Conservation (phyloP, 768 basidiomycete species). For the Russula vinacea region DNA sequence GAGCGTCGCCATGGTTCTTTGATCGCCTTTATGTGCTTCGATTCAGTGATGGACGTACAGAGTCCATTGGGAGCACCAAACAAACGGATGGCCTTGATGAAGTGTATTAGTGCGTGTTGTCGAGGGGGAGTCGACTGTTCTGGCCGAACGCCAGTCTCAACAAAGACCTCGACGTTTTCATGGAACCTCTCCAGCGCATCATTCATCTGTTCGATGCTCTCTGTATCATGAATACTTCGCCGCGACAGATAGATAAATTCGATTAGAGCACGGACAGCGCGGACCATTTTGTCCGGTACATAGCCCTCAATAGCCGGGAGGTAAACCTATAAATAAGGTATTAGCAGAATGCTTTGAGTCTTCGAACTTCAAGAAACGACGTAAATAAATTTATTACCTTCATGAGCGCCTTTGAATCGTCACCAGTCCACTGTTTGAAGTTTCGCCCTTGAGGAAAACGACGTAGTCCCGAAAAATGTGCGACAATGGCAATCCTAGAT, state of each 20-base stretch:
- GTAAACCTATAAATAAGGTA: conserved; percentile 6
- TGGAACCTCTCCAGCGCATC: no score
- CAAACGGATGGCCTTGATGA: no score
- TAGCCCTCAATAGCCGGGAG: conserved; percentile 25
- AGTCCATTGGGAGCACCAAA: no score
- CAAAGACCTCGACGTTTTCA: no score
- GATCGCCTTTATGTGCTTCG: no score
- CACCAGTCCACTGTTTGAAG: conserved; percentile 9
- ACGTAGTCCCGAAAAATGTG: background rate
- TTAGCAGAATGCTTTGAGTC: no score
- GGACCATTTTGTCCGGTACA: conserved; percentile 21
- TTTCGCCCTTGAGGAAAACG: background rate
- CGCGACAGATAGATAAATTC: conserved; percentile 34
- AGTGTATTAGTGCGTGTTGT: no score
- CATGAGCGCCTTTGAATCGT: conserved; percentile 1
- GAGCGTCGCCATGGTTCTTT: no score
- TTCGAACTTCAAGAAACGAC: no score
- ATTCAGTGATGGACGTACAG: no score
- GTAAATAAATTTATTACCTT: conserved; percentile 22
- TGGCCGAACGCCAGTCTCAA: no score
- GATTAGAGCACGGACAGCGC: conserved; percentile 27
- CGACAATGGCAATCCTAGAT: background rate
- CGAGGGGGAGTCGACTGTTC: no score
- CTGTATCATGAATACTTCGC: conserved; percentile 1
- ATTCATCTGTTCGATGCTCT: background rate